Base-by-base conservation (phyloP, 495 filamentous ascomycete genomes). In the Xylaria venustula region DNA sequence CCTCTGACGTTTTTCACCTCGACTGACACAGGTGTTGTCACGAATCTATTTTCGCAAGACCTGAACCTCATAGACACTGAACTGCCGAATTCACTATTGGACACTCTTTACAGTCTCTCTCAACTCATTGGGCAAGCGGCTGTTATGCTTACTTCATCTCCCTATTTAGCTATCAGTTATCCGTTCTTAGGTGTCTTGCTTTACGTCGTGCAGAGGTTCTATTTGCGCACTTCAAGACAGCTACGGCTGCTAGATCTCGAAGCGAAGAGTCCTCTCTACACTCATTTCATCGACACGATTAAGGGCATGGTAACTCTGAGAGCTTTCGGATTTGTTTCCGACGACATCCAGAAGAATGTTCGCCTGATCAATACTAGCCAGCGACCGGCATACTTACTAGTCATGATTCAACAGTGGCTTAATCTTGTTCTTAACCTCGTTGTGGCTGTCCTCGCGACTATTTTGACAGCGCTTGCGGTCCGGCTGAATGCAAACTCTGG, bases 221-320 rank as follows among this genome's bases (percentile, higher is more conserved):
- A 88, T 58, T 74, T 88, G 19, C 79, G 83, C 4, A 88, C 85
- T 4, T 87, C 83, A 0, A 76, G 81, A 6, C 84, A 86, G 63
- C 68, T 87, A 15, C 78, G 85, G 45, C 76, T 84, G 44, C 41
- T 71, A n/a, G 68, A 71, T 34, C 63, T 71, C 5, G 65, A 71
- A 53, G 54, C 68, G 8, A 68, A 71, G 54, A 67, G 60, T 22
- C 68, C 68, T 9, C 59, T 71, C 0, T 71, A 71, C 54, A 70
- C 77, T 2, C 72, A 79, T 58, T 80, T 80, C 60, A 64, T 74
- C 23, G 76, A 80, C 59, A 76, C 74, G 0, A 49, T 79, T 14
- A 59, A 66, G 22, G 78, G 78, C 7, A 64, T 78, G 5, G 62
- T 69, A 30, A 80, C 77, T 17, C 71, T 80, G 36, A 67, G 78